A percentile compares a stretch with the other conserved stretches of the same genome.
phyloP scores from a whole-genome alignment of 2,329 filamentous ascomycete species.

The Phialemoniopsis sp. region DNA sequence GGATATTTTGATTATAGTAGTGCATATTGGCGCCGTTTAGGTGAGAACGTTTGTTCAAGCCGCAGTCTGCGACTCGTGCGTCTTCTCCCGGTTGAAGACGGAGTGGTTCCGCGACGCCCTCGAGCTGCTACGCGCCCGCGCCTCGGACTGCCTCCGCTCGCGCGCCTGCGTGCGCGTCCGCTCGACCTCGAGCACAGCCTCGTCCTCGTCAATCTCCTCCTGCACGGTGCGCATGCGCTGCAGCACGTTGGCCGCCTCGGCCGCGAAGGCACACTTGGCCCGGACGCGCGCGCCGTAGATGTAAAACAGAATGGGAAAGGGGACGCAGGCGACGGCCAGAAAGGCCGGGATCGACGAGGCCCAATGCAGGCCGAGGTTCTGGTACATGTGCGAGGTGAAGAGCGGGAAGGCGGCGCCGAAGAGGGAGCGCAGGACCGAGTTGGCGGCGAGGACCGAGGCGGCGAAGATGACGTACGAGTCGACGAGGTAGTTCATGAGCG shows the following conservation, averaged over 20 bases:
- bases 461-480: conserved; percentile 73
- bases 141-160: too few relatives aligned
- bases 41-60: too few relatives aligned
- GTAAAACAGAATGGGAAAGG: conserved; percentile 74
- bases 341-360: conserved; percentile 71
- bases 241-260: conserved; percentile 61
- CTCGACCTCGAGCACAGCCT: conserved; percentile 16
- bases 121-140: too few relatives aligned
- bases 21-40: too few relatives aligned
- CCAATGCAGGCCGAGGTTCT: conserved; percentile 68
- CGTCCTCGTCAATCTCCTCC: conserved; percentile 19
- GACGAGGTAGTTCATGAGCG: conserved; percentile 62
- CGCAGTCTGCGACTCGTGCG: too few relatives aligned
- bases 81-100: too few relatives aligned
- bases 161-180: too few relatives aligned
- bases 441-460: conserved; percentile 70
- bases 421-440: conserved; percentile 65
- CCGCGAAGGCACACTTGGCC: conserved; percentile 64
- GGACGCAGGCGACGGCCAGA: conserved; percentile 65
- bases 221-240: conserved; percentile 30
- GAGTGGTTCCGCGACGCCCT: too few relatives aligned
- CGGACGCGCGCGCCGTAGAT: conserved; percentile 64
- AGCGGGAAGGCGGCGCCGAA: conserved; percentile 72
- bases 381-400: conserved; percentile 59
- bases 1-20: too few relatives aligned